Percentiles rank a stretch among this genome's conserved stretches.
Conservation (phyloP, 257 asterid species). For the Penstemon eatonii region DNA sequence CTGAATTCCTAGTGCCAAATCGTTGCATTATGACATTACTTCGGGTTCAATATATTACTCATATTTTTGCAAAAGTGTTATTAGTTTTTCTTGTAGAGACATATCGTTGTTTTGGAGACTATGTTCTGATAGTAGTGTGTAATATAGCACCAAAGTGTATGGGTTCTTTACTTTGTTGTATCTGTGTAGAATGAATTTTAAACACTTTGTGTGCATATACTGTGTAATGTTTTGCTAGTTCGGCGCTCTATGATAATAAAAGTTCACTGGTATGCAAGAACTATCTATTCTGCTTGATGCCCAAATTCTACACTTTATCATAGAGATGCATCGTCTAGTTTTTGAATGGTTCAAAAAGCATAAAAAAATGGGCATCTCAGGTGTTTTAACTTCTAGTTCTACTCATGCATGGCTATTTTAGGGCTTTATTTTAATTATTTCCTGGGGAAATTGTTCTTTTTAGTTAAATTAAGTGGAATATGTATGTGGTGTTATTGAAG, state of each 20-base stretch:
- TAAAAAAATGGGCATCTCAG: too few relatives aligned
- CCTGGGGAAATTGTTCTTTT: too few relatives aligned
- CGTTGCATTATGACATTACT: conserved; percentile 3
- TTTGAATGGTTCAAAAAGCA: too few relatives aligned
- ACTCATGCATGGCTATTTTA: too few relatives aligned
- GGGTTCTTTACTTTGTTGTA: conserved; percentile 13
- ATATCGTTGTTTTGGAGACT: conserved; percentile 8
- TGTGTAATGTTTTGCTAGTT: neutral
- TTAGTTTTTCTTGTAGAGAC: conserved; percentile 10
- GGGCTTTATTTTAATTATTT: too few relatives aligned
- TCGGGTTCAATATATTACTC: conserved; percentile 30
- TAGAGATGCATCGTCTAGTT: too few relatives aligned
- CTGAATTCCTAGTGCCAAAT: conserved; percentile 14
- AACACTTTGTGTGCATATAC: conserved; percentile 6
- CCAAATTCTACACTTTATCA: too few relatives aligned
- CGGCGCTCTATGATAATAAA: neutral
- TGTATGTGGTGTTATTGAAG: too few relatives aligned
- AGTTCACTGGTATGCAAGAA: neutral
- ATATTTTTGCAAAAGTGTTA: conserved; percentile 9
- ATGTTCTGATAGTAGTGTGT: neutral
- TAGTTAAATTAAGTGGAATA: too few relatives aligned
- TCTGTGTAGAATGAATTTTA: neutral
- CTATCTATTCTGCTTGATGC: too few relatives aligned
- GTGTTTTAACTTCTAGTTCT: too few relatives aligned
- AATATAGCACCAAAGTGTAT: neutral